These are phyloP conservation scores for Fraxinus latifolia DNA, from an alignment of 305 asterid species.

Conservation along the genomic window DNA sequence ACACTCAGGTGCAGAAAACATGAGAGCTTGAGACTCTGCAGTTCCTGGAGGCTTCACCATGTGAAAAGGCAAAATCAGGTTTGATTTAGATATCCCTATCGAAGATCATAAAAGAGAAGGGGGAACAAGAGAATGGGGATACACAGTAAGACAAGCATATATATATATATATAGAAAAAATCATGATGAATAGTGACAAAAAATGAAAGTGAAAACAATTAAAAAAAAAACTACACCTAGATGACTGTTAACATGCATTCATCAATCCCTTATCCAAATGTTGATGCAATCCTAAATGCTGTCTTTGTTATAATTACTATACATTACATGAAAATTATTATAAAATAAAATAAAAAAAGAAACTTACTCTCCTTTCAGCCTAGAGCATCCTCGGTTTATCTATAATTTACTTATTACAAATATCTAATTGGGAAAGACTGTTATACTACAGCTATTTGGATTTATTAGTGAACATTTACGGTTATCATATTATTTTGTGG, in stretches of 20 bases:
- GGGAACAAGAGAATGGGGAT: conserved; percentile 17
- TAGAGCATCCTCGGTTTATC: background rate
- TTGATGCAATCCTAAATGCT: background rate
- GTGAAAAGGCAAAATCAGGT: conserved; percentile 30
- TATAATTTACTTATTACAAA: background rate
- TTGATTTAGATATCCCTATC: conserved; percentile 4
- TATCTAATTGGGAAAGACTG: background rate
- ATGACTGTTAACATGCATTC: background rate
- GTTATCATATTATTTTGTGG: background rate
- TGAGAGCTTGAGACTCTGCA: conserved; percentile 68
- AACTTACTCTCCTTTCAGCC: background rate
- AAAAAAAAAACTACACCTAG: background rate
- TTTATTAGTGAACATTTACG: background rate
- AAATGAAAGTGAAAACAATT: conserved; percentile 3
- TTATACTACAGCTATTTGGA: background rate
- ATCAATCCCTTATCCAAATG: background rate
- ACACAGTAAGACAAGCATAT: conserved; percentile 1
- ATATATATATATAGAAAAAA: background rate
- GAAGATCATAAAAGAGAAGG: background rate
- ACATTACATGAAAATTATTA: background rate
- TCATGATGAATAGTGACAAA: conserved; percentile 2
- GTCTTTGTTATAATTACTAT: background rate
- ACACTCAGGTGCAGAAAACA: conserved; percentile 63
- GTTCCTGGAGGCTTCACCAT: conserved; percentile 93
- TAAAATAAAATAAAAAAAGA: background rate